Base-by-base conservation (phyloP, 2,329 filamentous ascomycete genomes). In the Trichoderma oligosporum region DNA sequence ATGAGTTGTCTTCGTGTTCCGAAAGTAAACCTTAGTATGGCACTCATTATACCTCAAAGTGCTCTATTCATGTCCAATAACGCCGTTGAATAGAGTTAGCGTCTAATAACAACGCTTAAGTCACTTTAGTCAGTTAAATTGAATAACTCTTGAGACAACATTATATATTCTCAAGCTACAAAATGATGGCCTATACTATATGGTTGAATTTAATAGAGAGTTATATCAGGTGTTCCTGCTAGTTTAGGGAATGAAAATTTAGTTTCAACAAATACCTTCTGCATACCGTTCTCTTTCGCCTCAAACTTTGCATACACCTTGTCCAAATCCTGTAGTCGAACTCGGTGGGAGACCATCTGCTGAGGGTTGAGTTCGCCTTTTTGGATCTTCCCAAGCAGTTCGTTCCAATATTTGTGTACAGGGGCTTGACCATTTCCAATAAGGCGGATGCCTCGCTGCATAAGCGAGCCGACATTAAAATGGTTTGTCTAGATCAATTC, bases 391-490 rank as follows among this genome's bases (percentile, higher is more conserved):
- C 81, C 74, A 44, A 94, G 77, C n/a, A 95, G 76, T 3, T 88
- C 81, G 22, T 90, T 78, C 91, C 89, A 95, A 74, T 95, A 94
- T 66, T 86, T 82, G 65, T 93, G 89, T 0, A 95, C 89, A 0
- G 90, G 90, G 0, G 82, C 82, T 64, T 85, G 82, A 1, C 82
- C 82, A 64, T 84, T 84, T 16, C 83, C 82, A 41, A 84, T 91
- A 42, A 96, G 80, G 1, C 88, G 85, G 63, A 95, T 84, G n/a
- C 90, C 90, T 29, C 88, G 85, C 73, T 95, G 84, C 90, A 95
- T 95, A 12, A 95, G 68, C 0, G 88, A 85, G 8, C 91, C 89
- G 63, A 53, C 18, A 20, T 60, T 60, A 46, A 60, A 60, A 51
- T 69, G 67, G 46, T 69, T 69, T 14, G 67, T 69, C 66, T 68